phyloP scores from a whole-genome alignment of 164 flowering plant species.

The Nelumbo lutea region DNA sequence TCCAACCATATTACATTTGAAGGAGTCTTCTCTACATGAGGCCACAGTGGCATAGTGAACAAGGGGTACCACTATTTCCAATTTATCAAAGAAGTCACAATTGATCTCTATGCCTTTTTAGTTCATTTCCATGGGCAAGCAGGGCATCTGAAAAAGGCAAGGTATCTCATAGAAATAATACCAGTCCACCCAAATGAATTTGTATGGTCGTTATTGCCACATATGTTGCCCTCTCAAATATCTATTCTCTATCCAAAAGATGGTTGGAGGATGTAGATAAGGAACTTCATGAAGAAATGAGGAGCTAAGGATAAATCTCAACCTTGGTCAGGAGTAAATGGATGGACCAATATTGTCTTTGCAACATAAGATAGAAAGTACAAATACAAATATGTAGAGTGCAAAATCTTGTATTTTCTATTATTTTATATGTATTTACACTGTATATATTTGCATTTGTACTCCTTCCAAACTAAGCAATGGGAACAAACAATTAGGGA shows the following conservation, averaged over 20 bases:
- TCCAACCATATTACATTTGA: conserved; percentile 22
- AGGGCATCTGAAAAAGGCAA: conserved; percentile 24
- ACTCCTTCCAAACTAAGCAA: too few species aligned
- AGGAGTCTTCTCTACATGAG: conserved; percentile 29
- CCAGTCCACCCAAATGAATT: conserved; percentile 23
- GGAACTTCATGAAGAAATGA: conserved; percentile 21
- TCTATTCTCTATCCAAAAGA: conserved; percentile 25
- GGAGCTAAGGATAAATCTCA: conserved; percentile 10
- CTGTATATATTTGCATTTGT: too few species aligned
- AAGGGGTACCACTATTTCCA: conserved; percentile 24
- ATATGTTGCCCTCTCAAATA: conserved; percentile 26
- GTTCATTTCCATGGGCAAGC: conserved; percentile 22
- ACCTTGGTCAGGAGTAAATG: conserved; percentile 17
- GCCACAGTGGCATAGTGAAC: conserved; percentile 23
- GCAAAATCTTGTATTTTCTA: too few species aligned
- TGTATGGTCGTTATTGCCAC: conserved; percentile 27
- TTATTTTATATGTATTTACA: too few species aligned
- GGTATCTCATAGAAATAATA: conserved; percentile 19
- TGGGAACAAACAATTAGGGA: too few species aligned
- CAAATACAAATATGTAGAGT: too few species aligned
- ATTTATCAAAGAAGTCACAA: conserved; percentile 20
- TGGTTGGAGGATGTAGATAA: conserved; percentile 22
- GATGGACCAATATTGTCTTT: conserved; percentile 18
- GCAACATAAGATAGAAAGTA: conserved; percentile 11
- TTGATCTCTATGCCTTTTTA: conserved; percentile 26